A percentile compares a stretch with the other conserved stretches of the same genome.
Conservation (phyloP, 805 yeast genomes). For the Wickerhamomyces queroliae region DNA sequence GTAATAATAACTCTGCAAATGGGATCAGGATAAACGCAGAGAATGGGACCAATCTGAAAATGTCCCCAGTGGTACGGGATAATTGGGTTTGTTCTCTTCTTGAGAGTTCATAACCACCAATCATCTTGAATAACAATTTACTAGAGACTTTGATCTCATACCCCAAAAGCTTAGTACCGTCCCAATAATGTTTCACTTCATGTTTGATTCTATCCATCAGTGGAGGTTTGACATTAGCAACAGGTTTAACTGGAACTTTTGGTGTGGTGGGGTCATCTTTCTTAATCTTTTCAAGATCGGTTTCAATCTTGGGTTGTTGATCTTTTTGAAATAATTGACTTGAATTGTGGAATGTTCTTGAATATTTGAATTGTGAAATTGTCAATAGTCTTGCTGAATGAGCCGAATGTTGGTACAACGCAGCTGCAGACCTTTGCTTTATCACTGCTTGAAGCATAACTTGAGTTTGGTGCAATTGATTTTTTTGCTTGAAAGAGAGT, state of each 20-base stretch:
- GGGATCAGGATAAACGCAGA: slow-evolving; percentile 87
- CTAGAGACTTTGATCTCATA: slow-evolving; percentile 82
- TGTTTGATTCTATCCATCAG: slow-evolving; percentile 84
- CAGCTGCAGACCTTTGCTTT: not conserved
- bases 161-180: slow-evolving; percentile 90
- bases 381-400: too few relatives aligned
- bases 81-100: slow-evolving; percentile 88
- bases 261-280: slow-evolving; percentile 1
- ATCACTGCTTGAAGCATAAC: not conserved
- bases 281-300: not conserved
- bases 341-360: too few relatives aligned
- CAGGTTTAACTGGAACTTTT: not conserved
- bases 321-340: too few relatives aligned
- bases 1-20: slow-evolving; percentile 88
- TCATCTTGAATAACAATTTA: slow-evolving; percentile 72
- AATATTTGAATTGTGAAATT: too few relatives aligned
- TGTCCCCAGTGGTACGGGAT: slow-evolving; percentile 80
- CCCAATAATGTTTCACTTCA: slow-evolving; percentile 90
- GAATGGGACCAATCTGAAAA: slow-evolving; percentile 86
- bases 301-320: not conserved
- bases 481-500: too few relatives aligned
- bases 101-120: slow-evolving; percentile 85
- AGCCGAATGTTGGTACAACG: too few relatives aligned
- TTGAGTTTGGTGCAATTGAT: not conserved
- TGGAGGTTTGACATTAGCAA: slow-evolving; percentile 35